Conservation (phyloP, 306 rosid genomes). For the Rubus idaeus region DNA sequence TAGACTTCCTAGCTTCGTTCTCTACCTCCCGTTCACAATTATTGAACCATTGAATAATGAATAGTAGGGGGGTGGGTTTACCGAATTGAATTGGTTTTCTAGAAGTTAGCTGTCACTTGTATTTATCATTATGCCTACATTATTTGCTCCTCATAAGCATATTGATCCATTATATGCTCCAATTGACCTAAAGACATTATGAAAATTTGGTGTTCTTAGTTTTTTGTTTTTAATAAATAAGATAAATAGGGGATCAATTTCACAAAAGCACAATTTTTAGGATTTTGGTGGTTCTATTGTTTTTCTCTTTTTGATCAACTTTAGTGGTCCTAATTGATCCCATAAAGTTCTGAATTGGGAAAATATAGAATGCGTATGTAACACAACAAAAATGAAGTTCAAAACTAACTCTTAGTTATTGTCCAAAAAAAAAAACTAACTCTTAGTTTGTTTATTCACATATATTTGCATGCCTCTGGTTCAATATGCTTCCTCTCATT, state of each 20-base stretch:
- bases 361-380: neutral
- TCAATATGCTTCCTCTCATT: neutral
- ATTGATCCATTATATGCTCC: neutral
- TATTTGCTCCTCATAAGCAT: neutral
- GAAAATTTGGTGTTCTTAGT: slow-evolving; percentile 6
- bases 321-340: slow-evolving; percentile 9
- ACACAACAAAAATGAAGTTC: neutral
- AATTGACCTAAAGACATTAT: neutral
- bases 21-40: slow-evolving; percentile 14
- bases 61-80: neutral
- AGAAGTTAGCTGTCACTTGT: neutral
- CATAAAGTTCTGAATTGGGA: neutral
- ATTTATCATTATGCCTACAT: neutral
- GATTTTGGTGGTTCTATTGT: neutral
- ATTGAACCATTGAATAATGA: slow-evolving; percentile 14
- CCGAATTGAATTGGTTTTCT: neutral
- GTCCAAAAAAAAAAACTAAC: no score
- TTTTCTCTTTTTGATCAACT: neutral
- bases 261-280: neutral
- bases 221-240: neutral
- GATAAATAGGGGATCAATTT: no score
- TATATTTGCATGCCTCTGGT: neutral
- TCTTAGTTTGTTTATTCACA: neutral
- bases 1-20: slow-evolving; percentile 10
- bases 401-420: neutral